These are phyloP conservation scores for Mallotus nudiflorus DNA, from an alignment of 345 rosid species.

Conservation along the genomic window DNA sequence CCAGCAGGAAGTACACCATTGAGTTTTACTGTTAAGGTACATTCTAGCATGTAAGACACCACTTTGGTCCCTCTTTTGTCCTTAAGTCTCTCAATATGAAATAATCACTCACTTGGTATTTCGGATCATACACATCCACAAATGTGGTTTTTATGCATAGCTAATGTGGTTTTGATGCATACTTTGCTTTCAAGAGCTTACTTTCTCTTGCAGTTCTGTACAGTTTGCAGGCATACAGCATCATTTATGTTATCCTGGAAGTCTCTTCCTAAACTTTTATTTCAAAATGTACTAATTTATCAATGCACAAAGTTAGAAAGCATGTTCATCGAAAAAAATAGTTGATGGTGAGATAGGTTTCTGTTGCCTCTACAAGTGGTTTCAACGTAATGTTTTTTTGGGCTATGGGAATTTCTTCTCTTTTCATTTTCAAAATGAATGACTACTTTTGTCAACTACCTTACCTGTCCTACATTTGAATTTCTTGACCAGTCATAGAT, in stretches of 20 bases:
- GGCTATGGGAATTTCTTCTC: not conserved
- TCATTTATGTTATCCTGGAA: not conserved
- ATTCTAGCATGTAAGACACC: not conserved
- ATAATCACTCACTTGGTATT: not conserved
- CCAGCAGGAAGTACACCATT: conserved; percentile 73
- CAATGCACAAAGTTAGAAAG: not conserved
- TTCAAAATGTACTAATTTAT: not conserved
- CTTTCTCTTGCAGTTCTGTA: not conserved
- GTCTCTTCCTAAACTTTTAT: not conserved
- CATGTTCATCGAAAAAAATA: not conserved
- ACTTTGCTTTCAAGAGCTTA: not conserved
- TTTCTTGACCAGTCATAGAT: not conserved
- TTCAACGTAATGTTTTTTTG: not conserved
- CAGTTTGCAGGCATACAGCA: not conserved
- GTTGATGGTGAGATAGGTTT: not conserved
- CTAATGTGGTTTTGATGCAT: conserved; percentile 1
- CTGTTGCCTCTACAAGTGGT: not conserved
- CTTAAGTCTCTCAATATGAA: not conserved
- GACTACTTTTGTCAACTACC: not conserved
- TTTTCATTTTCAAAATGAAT: not conserved
- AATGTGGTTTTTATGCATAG: no score
- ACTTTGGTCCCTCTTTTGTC: not conserved
- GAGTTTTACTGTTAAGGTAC: conserved; percentile 78
- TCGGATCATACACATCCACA: not conserved
- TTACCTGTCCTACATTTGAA: not conserved